A percentile compares a stretch with the other conserved stretches of the same genome.
Evolutionary conservation across 257 asterid species (phyloP).

Genomic region (Plantago elongata): DNA sequence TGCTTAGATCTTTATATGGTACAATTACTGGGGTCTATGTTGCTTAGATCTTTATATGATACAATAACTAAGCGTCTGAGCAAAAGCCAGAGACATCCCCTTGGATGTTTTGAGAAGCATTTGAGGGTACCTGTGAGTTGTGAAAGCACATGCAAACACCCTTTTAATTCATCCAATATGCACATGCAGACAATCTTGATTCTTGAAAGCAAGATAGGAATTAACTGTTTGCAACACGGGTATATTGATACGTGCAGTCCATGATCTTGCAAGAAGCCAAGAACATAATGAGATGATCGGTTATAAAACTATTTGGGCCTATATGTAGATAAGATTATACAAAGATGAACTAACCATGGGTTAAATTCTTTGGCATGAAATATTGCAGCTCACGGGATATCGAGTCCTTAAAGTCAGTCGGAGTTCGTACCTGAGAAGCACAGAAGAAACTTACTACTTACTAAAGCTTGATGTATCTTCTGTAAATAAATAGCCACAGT

Average conservation of each 20-base stretch:
- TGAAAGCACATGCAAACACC: too few species aligned
- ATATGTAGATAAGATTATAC: neutral
- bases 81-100: too few species aligned
- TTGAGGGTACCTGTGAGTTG: neutral
- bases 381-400: slow-evolving; percentile 20
- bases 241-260: neutral
- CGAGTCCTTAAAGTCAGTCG: slow-evolving; percentile 24
- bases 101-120: neutral
- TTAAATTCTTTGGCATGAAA: neutral
- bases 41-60: too few species aligned
- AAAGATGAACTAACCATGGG: neutral
- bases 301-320: neutral
- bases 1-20: too few species aligned
- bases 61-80: too few species aligned
- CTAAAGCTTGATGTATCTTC: neutral
- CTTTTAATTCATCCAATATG: too few species aligned
- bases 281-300: neutral
- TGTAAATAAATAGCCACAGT: too few species aligned
- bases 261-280: too few species aligned
- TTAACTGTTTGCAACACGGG: neutral
- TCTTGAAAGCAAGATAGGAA: neutral
- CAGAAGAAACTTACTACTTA: neutral
- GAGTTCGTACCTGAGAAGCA: slow-evolving; percentile 15
- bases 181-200: too few species aligned
- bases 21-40: too few species aligned